These are phyloP conservation scores for Suhomyces anneliseae DNA, from an alignment of 1,139 yeast species.

Conservation along the genomic window DNA sequence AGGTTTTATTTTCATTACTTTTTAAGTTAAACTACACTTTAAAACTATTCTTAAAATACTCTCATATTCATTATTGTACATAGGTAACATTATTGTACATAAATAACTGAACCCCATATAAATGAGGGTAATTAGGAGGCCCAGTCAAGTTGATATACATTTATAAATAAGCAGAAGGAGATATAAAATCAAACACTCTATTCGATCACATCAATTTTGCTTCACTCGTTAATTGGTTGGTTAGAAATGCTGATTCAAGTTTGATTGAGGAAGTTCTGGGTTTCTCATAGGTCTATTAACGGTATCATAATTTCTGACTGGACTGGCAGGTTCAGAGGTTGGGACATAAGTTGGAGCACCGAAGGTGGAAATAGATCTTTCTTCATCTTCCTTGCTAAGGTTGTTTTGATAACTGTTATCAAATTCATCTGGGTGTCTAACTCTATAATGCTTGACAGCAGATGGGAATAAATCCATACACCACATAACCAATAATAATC, in stretches of 20 bases:
- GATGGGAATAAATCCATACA: conserved; percentile 72
- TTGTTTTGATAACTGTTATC: conserved; percentile 3
- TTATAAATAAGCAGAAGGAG: too few species aligned
- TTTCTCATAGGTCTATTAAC: not conserved
- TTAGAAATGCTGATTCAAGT: not conserved
- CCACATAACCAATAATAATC: conserved; percentile 64
- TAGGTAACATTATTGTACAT: too few species aligned
- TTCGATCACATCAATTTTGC: too few species aligned
- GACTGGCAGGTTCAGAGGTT: conserved; percentile 2
- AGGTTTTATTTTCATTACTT: too few species aligned
- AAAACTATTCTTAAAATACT: too few species aligned
- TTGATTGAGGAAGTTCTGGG: not conserved
- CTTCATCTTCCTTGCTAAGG: conserved; percentile 6
- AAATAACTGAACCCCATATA: too few species aligned
- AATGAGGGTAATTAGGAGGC: too few species aligned
- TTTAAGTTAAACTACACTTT: too few species aligned
- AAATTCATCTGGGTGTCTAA: conserved; percentile 18
- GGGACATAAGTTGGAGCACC: conserved; percentile 10
- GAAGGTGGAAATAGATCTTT: conserved; percentile 9
- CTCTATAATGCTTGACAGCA: conserved; percentile 30
- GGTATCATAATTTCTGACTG: conserved; percentile 7
- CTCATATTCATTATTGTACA: too few species aligned
- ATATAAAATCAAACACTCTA: too few species aligned
- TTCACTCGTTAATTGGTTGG: not conserved
- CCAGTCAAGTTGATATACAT: too few species aligned